These are phyloP conservation scores for Lolium rigidum DNA, from an alignment of 176 grass and related monocot genomes.

Conservation along the genomic window DNA sequence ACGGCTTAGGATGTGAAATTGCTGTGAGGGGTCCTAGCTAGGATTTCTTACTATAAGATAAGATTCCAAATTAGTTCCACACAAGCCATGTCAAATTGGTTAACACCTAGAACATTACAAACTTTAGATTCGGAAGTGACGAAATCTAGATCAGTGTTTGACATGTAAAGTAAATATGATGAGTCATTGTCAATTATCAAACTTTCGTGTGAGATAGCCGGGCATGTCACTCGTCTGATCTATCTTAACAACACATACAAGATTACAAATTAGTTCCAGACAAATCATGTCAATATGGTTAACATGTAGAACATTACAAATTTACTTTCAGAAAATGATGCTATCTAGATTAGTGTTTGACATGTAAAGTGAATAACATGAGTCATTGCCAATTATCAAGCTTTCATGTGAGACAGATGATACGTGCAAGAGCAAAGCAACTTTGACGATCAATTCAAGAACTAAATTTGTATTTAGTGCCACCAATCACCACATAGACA, in stretches of 20 bases:
- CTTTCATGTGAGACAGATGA: neutral
- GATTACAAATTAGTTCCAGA: neutral
- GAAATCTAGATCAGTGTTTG: neutral
- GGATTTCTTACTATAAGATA: no score
- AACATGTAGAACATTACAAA: conserved; percentile 7
- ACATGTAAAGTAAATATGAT: neutral
- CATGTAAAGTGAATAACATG: neutral
- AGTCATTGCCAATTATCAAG: neutral
- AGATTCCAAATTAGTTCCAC: neutral
- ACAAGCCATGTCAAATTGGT: neutral
- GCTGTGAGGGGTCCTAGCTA: no score
- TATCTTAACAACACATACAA: neutral
- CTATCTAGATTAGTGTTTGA: neutral
- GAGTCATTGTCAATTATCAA: neutral
- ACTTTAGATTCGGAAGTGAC: conserved; percentile 1
- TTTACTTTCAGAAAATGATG: neutral
- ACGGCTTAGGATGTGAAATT: no score
- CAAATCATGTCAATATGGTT: neutral
- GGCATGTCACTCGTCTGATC: no score
- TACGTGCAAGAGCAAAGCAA: neutral
- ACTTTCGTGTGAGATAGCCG: neutral
- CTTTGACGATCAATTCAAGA: neutral
- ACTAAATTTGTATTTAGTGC: neutral
- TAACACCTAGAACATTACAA: neutral
- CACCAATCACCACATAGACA: neutral